Base-by-base conservation (phyloP, 345 rosid species). In the Murraya paniculata region DNA sequence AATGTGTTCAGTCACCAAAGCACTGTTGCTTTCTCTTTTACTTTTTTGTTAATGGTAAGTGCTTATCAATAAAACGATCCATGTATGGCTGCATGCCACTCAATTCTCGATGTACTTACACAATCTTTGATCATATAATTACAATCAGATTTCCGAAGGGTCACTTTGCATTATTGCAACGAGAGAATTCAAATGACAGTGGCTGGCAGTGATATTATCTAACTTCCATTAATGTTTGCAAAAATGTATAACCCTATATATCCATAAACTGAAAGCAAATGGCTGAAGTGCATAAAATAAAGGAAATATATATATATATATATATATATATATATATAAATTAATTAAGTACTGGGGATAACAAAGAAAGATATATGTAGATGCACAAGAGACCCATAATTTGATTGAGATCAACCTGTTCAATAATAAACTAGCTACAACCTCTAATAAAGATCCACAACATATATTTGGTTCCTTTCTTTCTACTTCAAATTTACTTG, bases 341-440 rank as follows among this genome's bases (percentile, higher is more conserved):
- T 39, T 6, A 7, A 8, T 31, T 31, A 31, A 31, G 33, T 31
- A 31, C 33, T 1, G 0, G 41, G 22, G 30, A 64, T 57, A 71
- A 64, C 69, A 79, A 55, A 80, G 27, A 30, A 79, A 66, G 22
- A 66, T 24, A 61, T 21, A 55, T 7, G 77, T 39, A 53, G 73
- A 72, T 57, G 78, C 83, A 71, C 85, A 81, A 79, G 81, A 66
- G 77, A 78, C 28, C 79, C 82, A 30, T 60, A 35, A 61, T 68
- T 69, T 33, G 74, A 80, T 81, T 67, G 28, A 24, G 76, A 77
- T 79, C 82, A 77, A 50, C 76, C 25, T 77, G 83, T 72, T 79
- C 81, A 81, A 33, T 19, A 71, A 75, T 68, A 39, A 76, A 78
- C 61, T 45, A 45, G 50, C 50, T 45, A 45, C 50, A 45, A 45